Conservation (phyloP, 2,329 filamentous ascomycete species). For the Didymella segeticola region DNA sequence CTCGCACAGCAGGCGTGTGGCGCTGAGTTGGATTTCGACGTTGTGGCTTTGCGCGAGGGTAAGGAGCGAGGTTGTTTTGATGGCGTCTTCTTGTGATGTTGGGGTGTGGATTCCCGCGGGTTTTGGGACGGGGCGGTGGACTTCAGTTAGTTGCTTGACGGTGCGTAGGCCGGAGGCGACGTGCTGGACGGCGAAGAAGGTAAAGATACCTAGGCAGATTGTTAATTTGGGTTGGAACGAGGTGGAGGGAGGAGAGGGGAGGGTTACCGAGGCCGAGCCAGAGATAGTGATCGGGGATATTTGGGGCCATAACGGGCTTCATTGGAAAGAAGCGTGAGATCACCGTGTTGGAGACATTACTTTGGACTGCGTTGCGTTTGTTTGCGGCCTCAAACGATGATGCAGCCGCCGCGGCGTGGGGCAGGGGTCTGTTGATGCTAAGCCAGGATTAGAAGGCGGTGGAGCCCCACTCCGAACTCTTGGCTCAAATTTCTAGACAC, state of each 20-base stretch:
- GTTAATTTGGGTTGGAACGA: conserved; percentile 46
- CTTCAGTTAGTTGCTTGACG: conserved; percentile 69
- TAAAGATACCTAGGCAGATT: conserved; percentile 58
- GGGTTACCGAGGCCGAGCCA: conserved; percentile 54
- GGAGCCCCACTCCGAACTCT: conserved; percentile 27
- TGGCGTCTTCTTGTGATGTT: conserved; percentile 68
- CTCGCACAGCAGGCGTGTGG: conserved; percentile 47
- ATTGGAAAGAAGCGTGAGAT: conserved; percentile 21
- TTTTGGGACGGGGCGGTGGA: conserved; percentile 61
- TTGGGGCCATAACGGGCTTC: conserved; percentile 39
- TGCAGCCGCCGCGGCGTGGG: conserved; percentile 19
- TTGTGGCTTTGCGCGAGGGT: conserved; percentile 52
- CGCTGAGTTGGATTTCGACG: conserved; percentile 51
- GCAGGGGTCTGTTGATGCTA: conserved; percentile 21
- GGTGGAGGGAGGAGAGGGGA: conserved; percentile 49
- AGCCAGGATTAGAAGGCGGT: not conserved
- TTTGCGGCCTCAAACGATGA: conserved; percentile 21
- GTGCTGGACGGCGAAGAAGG: conserved; percentile 60
- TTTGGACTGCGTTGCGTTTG: not conserved
- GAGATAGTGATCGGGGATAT: conserved; percentile 54
- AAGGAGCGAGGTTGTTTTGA: conserved; percentile 50
- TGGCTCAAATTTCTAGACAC: conserved; percentile 28
- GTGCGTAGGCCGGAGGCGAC: conserved; percentile 66
- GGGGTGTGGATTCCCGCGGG: conserved; percentile 51
- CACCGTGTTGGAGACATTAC: not conserved